phyloP scores from a whole-genome alignment of 305 asterid genomes.

The Fraxinus baroniana region DNA sequence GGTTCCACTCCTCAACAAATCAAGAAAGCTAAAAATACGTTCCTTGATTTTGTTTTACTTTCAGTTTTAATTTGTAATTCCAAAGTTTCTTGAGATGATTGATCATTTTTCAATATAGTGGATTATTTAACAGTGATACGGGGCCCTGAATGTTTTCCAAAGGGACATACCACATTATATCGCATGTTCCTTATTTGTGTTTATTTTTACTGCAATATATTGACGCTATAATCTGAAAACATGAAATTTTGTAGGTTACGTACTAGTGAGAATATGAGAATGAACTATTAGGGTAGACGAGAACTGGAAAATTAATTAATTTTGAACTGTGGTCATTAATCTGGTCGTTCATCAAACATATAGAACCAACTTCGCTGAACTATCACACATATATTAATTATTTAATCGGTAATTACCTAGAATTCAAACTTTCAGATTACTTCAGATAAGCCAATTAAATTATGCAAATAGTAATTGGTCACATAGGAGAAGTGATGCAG shows the following conservation, averaged over 20 bases:
- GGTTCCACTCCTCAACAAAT: background rate
- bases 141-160: background rate
- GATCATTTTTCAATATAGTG: background rate
- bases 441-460: background rate
- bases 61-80: background rate
- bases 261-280: background rate
- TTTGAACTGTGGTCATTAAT: background rate
- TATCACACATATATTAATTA: background rate
- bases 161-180: background rate
- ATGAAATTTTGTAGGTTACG: background rate
- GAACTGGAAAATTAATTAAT: background rate
- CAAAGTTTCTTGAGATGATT: background rate
- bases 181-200: background rate
- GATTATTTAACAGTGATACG: background rate
- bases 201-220: background rate
- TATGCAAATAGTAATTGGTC: slow-evolving; percentile 2
- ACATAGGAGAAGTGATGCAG: background rate
- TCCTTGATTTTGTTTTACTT: background rate
- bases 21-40: background rate
- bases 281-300: background rate
- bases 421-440: background rate
- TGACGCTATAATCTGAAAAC: background rate
- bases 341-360: background rate
- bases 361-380: background rate
- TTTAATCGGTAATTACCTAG: background rate